A percentile compares a stretch with the other conserved stretches of the same genome.
phyloP scores from a whole-genome alignment of 202 grass and related monocot genomes.

The Zizania palustris region DNA sequence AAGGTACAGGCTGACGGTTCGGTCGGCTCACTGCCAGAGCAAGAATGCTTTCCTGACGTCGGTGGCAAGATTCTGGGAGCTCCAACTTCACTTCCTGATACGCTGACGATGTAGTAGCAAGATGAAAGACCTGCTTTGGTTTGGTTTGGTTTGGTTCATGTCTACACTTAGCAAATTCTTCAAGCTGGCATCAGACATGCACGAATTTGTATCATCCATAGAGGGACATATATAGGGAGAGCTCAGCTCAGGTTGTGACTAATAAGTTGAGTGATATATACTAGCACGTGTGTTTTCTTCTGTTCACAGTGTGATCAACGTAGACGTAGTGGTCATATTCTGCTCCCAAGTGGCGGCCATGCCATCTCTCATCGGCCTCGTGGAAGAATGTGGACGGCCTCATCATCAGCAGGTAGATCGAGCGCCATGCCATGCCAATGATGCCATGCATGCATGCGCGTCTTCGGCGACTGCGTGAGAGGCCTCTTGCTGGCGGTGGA shows the following conservation, averaged over 20 bases:
- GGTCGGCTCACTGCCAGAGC: constrained; percentile 47
- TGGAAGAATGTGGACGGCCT: no score
- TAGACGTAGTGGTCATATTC: no score
- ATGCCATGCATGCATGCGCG: no score
- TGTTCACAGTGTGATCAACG: no score
- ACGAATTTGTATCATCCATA: constrained; percentile 21
- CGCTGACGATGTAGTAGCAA: constrained; percentile 67
- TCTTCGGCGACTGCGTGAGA: no score
- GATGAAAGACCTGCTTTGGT: neutral
- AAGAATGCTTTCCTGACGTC: constrained; percentile 85
- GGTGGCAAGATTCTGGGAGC: constrained; percentile 79
- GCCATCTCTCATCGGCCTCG: no score
- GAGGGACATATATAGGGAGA: constrained; percentile 22
- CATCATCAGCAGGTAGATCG: no score
- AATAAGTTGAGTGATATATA: neutral
- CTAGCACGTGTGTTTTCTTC: neutral
- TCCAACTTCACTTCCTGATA: constrained; percentile 74
- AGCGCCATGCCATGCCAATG: no score
- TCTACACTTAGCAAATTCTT: constrained; percentile 13
- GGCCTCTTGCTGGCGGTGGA: no score
- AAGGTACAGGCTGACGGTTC: constrained; percentile 75
- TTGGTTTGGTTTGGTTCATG: neutral
- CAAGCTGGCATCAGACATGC: neutral
- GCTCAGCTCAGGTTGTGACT: neutral
- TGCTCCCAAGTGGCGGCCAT: no score